Evolutionary conservation across 768 basidiomycete species (phyloP).

Genomic region (Basidioascus undulatus): DNA sequence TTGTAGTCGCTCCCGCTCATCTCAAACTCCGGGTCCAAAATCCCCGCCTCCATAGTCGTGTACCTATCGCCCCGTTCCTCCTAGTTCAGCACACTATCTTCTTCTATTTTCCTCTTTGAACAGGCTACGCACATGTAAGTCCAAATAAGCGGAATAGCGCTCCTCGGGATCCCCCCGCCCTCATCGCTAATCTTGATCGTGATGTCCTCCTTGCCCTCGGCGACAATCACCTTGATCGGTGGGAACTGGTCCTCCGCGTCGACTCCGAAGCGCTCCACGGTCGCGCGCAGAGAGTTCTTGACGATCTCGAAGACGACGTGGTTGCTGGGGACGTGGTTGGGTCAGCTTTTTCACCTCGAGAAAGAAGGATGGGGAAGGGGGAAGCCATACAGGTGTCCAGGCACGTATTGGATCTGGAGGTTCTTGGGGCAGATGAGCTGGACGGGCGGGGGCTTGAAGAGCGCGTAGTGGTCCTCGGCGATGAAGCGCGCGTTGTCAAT

Average conservation of each 20-base stretch:
- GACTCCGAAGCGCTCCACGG: constrained; percentile 74
- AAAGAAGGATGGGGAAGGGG: not conserved
- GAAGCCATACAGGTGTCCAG: constrained; percentile 45
- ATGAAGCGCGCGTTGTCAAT: constrained; percentile 74
- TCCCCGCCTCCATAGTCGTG: constrained; percentile 9
- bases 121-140: constrained; percentile 63
- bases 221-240: constrained; percentile 80
- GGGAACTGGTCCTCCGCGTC: constrained; percentile 58
- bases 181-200: constrained; percentile 98
- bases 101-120: no score
- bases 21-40: constrained; percentile 17
- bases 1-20: constrained; percentile 50
- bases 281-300: constrained; percentile 90
- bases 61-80: constrained; percentile 8
- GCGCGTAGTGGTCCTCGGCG: constrained; percentile 79
- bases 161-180: constrained; percentile 74
- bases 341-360: constrained; percentile 21
- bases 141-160: constrained; percentile 82
- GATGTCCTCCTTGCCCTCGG: constrained; percentile 93
- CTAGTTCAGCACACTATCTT: constrained; percentile 47
- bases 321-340: constrained; percentile 2
- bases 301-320: constrained; percentile 93
- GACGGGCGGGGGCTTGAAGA: constrained; percentile 89
- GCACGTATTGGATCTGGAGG: constrained; percentile 80
- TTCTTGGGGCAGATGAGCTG: constrained; percentile 79